Conservation (phyloP, 768 basidiomycete species). For the Hygrocybe punicea region DNA sequence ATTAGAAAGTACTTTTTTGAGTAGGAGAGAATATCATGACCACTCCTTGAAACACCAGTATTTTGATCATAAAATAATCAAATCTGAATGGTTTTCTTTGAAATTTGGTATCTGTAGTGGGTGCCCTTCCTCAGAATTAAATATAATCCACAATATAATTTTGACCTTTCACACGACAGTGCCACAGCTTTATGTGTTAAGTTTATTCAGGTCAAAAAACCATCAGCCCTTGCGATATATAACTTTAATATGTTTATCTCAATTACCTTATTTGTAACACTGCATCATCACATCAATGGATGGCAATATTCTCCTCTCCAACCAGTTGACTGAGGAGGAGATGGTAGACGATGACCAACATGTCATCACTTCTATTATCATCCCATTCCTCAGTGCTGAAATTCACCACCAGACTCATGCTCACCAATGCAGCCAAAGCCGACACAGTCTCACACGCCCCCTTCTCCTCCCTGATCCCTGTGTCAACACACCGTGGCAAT, state of each 20-base stretch:
- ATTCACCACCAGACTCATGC: neutral
- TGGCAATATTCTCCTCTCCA: neutral
- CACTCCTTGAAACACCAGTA: too few species aligned
- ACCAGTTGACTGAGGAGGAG: neutral
- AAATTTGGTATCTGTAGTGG: too few species aligned
- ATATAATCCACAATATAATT: neutral
- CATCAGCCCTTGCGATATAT: neutral
- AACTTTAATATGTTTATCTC: neutral
- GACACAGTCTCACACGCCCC: constrained; percentile 28
- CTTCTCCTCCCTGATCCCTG: constrained; percentile 37
- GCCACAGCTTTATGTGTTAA: neutral
- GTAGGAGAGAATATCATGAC: too few species aligned
- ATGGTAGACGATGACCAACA: neutral
- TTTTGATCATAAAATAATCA: too few species aligned
- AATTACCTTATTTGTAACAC: neutral
- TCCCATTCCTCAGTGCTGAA: neutral
- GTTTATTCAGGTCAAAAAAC: neutral
- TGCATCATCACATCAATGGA: neutral
- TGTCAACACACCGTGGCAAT: constrained; percentile 36
- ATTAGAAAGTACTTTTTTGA: too few species aligned
- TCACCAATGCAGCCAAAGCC: constrained; percentile 3
- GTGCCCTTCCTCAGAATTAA: neutral
- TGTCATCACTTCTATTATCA: too few species aligned
- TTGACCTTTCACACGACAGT: neutral
- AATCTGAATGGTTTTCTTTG: too few species aligned